Percentiles rank a stretch among this genome's conserved stretches.
These are phyloP conservation scores for Alternaria sp. DNA, from an alignment of 2,329 filamentous ascomycete genomes.

Conservation along the genomic window DNA sequence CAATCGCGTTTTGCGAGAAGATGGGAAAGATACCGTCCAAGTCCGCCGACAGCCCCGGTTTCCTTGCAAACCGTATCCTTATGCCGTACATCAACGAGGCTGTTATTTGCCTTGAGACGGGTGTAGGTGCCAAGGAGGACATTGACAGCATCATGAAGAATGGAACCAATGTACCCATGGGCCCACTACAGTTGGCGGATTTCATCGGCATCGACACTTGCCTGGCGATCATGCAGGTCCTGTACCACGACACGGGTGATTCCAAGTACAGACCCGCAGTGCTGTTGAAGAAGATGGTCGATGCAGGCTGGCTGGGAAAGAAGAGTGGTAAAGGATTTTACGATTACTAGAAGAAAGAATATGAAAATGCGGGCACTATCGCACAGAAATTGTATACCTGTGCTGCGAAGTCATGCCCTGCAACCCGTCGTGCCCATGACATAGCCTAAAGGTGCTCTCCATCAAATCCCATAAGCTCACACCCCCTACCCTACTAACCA, in stretches of 20 bases:
- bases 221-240: constrained; percentile 93
- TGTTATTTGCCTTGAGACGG: constrained; percentile 92
- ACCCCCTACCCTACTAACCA: neutral
- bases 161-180: constrained; percentile 98
- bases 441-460: neutral
- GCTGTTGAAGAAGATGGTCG: constrained; percentile 91
- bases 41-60: constrained; percentile 89
- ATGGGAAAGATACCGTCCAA: constrained; percentile 94
- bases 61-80: constrained; percentile 93
- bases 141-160: constrained; percentile 99
- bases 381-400: no score
- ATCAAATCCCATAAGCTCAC: neutral
- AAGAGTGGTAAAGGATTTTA: constrained; percentile 98
- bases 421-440: neutral
- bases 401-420: neutral
- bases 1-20: constrained; percentile 82
- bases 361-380: neutral
- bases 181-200: constrained; percentile 88
- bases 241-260: constrained; percentile 90
- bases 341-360: constrained; percentile 63
- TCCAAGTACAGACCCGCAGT: constrained; percentile 94
- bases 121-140: constrained; percentile 84
- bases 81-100: constrained; percentile 99
- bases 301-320: constrained; percentile 97
- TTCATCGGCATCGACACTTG: constrained; percentile 98